These are phyloP conservation scores for Scheffersomyces coipomensis DNA, from an alignment of 805 yeast species.

Conservation along the genomic window DNA sequence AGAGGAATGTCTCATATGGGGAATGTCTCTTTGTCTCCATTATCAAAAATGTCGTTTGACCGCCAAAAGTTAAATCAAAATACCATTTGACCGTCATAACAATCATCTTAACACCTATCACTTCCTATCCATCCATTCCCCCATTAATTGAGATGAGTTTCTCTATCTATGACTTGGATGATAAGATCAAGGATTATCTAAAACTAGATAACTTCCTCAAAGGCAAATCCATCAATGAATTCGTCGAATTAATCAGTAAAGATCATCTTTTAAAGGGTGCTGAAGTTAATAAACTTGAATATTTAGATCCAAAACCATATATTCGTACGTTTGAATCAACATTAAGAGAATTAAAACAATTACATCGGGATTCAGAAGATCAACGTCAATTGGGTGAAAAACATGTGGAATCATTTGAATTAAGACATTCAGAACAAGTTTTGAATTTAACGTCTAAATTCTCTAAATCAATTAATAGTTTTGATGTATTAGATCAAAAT, in stretches of 20 bases:
- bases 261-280: slow-evolving; percentile 56
- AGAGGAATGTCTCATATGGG: too few species aligned
- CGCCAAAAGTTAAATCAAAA: too few species aligned
- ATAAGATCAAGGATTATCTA: slow-evolving; percentile 55
- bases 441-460: slow-evolving; percentile 51
- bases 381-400: slow-evolving; percentile 52
- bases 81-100: too few species aligned
- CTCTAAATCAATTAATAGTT: slow-evolving; percentile 44
- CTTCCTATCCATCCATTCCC: too few species aligned
- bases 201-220: slow-evolving; percentile 63
- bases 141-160: slow-evolving; percentile 45
- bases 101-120: too few species aligned
- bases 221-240: slow-evolving; percentile 72
- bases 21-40: too few species aligned
- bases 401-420: slow-evolving; percentile 60
- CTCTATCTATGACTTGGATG: slow-evolving; percentile 61
- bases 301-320: slow-evolving; percentile 89
- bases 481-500: slow-evolving; percentile 48
- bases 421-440: slow-evolving; percentile 67
- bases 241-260: slow-evolving; percentile 74
- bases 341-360: slow-evolving; percentile 61
- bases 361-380: slow-evolving; percentile 54
- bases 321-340: slow-evolving; percentile 91
- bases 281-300: slow-evolving; percentile 50
- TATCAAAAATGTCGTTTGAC: too few species aligned